These are phyloP conservation scores for Rosa hybrid DNA, from an alignment of 331 rosid genomes.

Conservation along the genomic window DNA sequence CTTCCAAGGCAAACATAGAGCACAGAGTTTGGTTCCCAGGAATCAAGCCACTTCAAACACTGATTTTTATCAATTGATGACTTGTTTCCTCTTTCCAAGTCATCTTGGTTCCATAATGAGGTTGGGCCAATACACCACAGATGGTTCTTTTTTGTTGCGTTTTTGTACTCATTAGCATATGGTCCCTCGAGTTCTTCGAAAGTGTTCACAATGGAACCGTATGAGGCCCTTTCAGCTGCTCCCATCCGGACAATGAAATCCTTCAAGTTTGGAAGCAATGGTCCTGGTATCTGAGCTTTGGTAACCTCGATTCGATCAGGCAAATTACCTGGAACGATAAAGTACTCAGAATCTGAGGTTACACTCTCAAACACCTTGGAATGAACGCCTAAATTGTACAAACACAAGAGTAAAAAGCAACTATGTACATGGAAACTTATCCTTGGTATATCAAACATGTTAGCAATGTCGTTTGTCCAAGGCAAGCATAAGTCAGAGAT, in stretches of 20 bases:
- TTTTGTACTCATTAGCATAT: slow-evolving; percentile 33
- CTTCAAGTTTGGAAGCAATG: neutral
- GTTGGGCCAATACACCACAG: slow-evolving; percentile 58
- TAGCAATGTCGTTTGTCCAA: slow-evolving; percentile 45
- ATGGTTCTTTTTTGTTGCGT: slow-evolving; percentile 16
- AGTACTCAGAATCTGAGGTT: slow-evolving; percentile 35
- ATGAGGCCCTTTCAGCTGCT: slow-evolving; percentile 32
- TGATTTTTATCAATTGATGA: slow-evolving; percentile 23
- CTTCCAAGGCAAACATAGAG: slow-evolving; percentile 66
- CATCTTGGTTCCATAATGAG: slow-evolving; percentile 36
- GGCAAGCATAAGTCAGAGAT: slow-evolving; percentile 53
- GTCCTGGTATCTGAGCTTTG: slow-evolving; percentile 30
- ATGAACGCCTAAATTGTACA: neutral
- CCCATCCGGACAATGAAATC: slow-evolving; percentile 6
- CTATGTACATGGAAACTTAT: slow-evolving; percentile 34
- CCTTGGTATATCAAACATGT: slow-evolving; percentile 50
- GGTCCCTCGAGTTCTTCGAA: slow-evolving; percentile 50
- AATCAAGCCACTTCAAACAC: slow-evolving; percentile 56
- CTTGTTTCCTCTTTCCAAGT: slow-evolving; percentile 47
- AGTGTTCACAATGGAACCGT: slow-evolving; percentile 46
- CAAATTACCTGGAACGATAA: slow-evolving; percentile 42
- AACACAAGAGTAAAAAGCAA: slow-evolving; percentile 21
- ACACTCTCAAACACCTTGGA: slow-evolving; percentile 18
- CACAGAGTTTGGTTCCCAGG: slow-evolving; percentile 33
- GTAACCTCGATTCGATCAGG: slow-evolving; percentile 46